Conservation (phyloP, 306 rosid genomes). For the Herpetospermum pedunculosum region DNA sequence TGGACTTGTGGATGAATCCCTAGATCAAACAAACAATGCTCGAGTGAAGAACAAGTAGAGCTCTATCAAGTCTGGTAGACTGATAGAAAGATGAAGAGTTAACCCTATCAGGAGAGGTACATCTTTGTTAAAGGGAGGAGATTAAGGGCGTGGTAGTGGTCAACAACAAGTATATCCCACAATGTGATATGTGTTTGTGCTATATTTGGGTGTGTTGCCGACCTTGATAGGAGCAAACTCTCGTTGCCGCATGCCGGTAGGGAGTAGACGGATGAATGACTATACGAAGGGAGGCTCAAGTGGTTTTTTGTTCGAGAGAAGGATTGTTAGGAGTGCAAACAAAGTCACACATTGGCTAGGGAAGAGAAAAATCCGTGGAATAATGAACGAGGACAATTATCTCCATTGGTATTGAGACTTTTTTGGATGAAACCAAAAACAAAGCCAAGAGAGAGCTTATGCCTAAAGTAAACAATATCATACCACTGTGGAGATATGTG, state of each 20-base stretch:
- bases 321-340: no score
- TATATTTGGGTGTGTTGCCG: not conserved
- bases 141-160: not conserved
- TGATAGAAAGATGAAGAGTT: not conserved
- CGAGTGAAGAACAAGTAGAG: not conserved
- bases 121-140: not conserved
- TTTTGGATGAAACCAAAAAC: not conserved
- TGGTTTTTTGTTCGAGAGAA: no score
- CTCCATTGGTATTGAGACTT: not conserved
- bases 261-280: not conserved
- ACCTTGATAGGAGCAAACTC: not conserved
- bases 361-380: not conserved
- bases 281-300: no score
- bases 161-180: not conserved
- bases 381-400: no score
- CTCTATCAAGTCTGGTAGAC: not conserved
- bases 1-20: not conserved
- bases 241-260: not conserved
- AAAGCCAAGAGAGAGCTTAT: not conserved
- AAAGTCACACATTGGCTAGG: no score
- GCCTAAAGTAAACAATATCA: not conserved
- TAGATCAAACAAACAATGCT: not conserved
- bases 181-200: not conserved
- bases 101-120: not conserved
- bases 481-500: no score